Conservation (phyloP, 2,329 filamentous ascomycete species). For the Cordyceps militaris region DNA sequence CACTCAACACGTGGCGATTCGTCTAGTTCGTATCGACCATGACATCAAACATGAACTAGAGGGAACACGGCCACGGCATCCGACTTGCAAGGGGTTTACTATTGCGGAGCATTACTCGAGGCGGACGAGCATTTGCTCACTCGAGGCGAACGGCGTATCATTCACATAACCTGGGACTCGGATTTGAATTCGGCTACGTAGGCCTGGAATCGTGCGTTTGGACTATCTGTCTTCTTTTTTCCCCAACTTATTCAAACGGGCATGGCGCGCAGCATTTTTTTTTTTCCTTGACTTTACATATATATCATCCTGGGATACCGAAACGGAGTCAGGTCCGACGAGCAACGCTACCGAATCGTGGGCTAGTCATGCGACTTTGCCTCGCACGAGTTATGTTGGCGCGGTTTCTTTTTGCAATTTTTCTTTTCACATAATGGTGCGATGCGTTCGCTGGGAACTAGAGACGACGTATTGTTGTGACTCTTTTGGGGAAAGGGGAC, state of each 20-base stretch:
- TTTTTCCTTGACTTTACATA: not conserved
- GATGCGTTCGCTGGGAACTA: not conserved
- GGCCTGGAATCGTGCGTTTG: not conserved
- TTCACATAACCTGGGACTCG: not conserved
- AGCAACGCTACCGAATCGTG: not conserved
- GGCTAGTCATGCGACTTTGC: not conserved
- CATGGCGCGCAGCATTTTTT: not conserved
- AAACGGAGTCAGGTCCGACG: not conserved
- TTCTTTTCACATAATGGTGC: not conserved
- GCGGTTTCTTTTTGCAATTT: not conserved
- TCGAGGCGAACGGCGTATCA: not conserved
- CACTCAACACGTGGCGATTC: not conserved
- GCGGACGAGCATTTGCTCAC: not conserved
- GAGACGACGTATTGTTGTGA: not conserved
- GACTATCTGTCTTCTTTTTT: not conserved
- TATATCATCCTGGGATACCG: not conserved
- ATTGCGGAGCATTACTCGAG: not conserved
- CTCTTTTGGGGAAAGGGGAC: not conserved
- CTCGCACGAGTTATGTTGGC: not conserved
- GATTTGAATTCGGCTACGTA: not conserved
- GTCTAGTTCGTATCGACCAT: not conserved
- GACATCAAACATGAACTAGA: not conserved
- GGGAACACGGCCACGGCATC: not conserved
- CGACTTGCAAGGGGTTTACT: slow-evolving; percentile 11
- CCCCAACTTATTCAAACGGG: not conserved